Percentiles rank a stretch among this genome's conserved stretches.
phyloP scores from a whole-genome alignment of 1,284 basidiomycete species.

The Ceratobasidium sp. region DNA sequence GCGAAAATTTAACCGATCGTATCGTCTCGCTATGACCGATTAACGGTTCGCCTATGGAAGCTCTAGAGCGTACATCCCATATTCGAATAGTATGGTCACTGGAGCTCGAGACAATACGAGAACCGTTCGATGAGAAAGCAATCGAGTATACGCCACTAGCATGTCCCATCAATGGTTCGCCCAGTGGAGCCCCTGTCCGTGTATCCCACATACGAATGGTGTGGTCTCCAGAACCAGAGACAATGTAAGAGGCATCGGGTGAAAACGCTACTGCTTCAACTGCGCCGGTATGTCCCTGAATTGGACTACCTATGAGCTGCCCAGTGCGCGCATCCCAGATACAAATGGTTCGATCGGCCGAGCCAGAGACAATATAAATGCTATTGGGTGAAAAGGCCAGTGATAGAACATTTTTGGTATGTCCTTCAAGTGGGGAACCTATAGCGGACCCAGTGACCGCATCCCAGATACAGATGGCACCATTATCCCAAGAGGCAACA shows the following conservation, averaged over 20 bases:
- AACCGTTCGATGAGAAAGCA: conserved; percentile 4
- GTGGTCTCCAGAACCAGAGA: conserved; percentile 33
- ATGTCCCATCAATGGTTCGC: conserved; percentile 18
- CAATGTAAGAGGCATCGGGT: conserved; percentile 13
- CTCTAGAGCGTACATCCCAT: conserved; percentile 7
- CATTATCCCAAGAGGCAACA: background rate
- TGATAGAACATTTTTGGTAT: conserved; percentile 29
- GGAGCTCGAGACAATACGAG: conserved; percentile 10
- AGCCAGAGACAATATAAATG: conserved; percentile 53
- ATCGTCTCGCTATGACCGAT: conserved; percentile 4
- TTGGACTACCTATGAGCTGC: background rate
- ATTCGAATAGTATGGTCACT: conserved; percentile 5
- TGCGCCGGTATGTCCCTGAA: conserved; percentile 15
- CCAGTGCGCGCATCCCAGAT: conserved; percentile 51
- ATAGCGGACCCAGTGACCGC: conserved; percentile 11
- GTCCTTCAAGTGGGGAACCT: conserved; percentile 28
- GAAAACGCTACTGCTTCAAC: conserved; percentile 41
- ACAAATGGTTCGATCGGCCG: conserved; percentile 52
- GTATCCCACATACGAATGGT: conserved; percentile 33
- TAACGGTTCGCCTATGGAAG: background rate
- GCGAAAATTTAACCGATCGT: conserved; percentile 16
- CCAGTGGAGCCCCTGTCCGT: background rate
- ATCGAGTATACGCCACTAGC: background rate
- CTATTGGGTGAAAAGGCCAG: conserved; percentile 50
- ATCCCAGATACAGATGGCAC: conserved; percentile 12